Evolutionary conservation across 2,329 filamentous ascomycete genomes (phyloP), one percentile per base, ranked within the genome.

Genomic region (Capronia coronata): DNA sequence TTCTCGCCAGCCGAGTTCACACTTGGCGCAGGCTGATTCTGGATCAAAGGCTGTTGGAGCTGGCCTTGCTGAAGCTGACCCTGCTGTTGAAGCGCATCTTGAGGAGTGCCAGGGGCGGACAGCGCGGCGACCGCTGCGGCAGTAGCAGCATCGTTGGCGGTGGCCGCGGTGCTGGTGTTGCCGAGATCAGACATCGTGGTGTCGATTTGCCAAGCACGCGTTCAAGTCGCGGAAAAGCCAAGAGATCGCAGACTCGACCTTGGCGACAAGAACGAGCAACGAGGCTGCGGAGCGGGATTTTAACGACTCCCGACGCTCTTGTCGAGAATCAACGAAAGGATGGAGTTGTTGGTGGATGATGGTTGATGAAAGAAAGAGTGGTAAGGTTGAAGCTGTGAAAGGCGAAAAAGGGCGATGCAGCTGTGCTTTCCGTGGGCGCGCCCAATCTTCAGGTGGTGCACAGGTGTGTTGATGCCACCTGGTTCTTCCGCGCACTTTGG

Each of bases 1-100:
- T 70, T 67, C 46, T 72, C 70, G 25, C 63, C 59, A 21, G 56
- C 43, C 50, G 55, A 42, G 46, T 59, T 58, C 43, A 59, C 55
- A 30, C 25, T 48, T 5, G 59, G 56, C 3, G 55, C 55, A 37
- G 58, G 47, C 25, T 55, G 57, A 21, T 47, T 52, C 21, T 46
- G 51, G 11, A 47, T 29, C 46, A 49, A 27, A 16, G 47, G 48
- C 27, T 43, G 45, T 38, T 37, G 48, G 21, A 49, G 43, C 38
- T 57, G 56, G 39, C 51, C 51, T 34, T 43, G 45, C 42, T 35
- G 48, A 30, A 51, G 40, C 37, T 57, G 56, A 40, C 51, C 54
- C 22, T 50, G 47, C 22, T 54, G 51, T 45, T 59, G 56, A 30
- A 49, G 9, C 14, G 52, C 51, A 41, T 59, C 53, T 43, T 55